Evolutionary conservation across 2,329 filamentous ascomycete genomes (phyloP).

Genomic region (Botrytis paeoniae): DNA sequence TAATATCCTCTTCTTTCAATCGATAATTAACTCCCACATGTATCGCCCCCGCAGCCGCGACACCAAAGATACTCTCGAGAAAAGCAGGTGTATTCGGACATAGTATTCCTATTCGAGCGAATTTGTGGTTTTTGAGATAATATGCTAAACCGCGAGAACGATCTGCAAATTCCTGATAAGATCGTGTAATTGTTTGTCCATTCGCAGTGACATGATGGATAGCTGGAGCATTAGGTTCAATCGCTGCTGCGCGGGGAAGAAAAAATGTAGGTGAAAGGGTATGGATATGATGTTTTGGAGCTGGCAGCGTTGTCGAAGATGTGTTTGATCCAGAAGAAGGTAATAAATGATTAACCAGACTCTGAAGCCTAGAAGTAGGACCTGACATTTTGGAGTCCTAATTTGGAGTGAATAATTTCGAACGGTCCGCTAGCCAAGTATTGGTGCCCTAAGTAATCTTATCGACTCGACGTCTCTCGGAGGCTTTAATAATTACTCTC

Average conservation of each 20-base stretch:
- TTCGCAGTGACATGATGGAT: slow-evolving; percentile 84
- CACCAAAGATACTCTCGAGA: slow-evolving; percentile 83
- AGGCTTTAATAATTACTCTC: background rate
- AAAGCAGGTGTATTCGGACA: slow-evolving; percentile 94
- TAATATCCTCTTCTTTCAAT: slow-evolving; percentile 79
- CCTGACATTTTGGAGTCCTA: slow-evolving; percentile 56
- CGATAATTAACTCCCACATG: slow-evolving; percentile 73
- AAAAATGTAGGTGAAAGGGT: slow-evolving; percentile 85
- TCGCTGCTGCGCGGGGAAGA: slow-evolving; percentile 76
- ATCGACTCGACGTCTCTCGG: background rate
- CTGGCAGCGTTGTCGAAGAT: slow-evolving; percentile 18
- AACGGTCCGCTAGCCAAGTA: background rate
- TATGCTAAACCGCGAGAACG: slow-evolving; percentile 86
- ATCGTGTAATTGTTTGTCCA: slow-evolving; percentile 67
- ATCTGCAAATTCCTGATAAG: slow-evolving; percentile 79
- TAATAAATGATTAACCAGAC: slow-evolving; percentile 54
- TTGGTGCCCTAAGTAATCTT: background rate
- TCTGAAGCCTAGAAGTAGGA: slow-evolving; percentile 58
- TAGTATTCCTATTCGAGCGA: slow-evolving; percentile 78
- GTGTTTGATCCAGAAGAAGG: slow-evolving; percentile 37
- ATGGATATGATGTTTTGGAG: slow-evolving; percentile 52
- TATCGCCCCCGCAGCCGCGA: slow-evolving; percentile 76
- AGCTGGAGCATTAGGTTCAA: slow-evolving; percentile 82
- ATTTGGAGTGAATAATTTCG: background rate
- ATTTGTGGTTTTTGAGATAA: slow-evolving; percentile 71